phyloP scores from a whole-genome alignment of 176 grass and related monocot species.

The Lolium multiflorum region DNA sequence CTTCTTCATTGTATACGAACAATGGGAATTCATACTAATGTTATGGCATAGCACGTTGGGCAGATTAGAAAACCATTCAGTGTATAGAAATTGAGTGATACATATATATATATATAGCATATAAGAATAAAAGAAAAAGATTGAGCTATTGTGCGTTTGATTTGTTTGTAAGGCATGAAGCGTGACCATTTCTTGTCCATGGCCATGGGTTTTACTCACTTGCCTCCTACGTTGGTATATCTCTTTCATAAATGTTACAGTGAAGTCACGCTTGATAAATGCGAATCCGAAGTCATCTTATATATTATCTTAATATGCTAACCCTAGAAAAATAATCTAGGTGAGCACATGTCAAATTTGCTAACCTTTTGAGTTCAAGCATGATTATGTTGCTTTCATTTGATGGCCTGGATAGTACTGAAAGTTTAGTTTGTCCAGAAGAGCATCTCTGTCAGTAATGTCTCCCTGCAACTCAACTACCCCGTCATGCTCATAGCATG shows the following conservation, averaged over 20 bases:
- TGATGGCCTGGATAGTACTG: not conserved
- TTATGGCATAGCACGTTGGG: not conserved
- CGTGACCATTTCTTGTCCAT: not conserved
- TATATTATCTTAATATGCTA: not conserved
- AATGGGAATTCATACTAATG: not conserved
- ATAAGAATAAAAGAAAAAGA: not conserved
- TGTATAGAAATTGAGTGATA: conserved; percentile 20
- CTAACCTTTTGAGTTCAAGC: not conserved
- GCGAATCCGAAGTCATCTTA: not conserved
- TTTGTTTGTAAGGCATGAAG: not conserved
- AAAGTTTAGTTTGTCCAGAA: conserved; percentile 17
- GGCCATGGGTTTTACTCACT: conserved; percentile 1
- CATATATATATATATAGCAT: not conserved
- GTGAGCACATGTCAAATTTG: not conserved
- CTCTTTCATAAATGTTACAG: conserved; percentile 19
- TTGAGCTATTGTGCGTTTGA: not conserved
- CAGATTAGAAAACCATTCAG: not conserved
- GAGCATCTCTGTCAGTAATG: not conserved
- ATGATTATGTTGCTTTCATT: not conserved
- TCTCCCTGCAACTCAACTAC: conserved; percentile 5
- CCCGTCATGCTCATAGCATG: conserved; percentile 20
- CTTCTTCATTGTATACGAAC: conserved; percentile 27
- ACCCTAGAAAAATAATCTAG: not conserved
- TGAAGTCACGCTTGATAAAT: conserved; percentile 10
- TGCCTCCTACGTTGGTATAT: not conserved